A percentile compares a stretch with the other conserved stretches of the same genome.
Evolutionary conservation across 169 alveolate species (phyloP).

Genomic region (Plasmodium malariae): DNA sequence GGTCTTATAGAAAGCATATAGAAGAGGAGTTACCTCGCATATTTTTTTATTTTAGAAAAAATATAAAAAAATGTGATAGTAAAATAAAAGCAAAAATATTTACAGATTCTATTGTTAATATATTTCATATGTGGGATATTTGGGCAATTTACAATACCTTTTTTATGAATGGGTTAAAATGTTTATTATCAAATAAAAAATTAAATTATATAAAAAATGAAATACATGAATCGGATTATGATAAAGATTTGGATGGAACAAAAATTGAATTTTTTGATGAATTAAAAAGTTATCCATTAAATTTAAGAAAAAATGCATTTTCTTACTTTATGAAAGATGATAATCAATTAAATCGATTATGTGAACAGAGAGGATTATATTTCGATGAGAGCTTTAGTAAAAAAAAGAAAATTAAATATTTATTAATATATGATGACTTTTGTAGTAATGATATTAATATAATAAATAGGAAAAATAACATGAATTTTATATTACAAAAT

Average conservation of each 20-base stretch:
- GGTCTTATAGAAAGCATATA: constrained; percentile 81
- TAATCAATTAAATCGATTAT: constrained; percentile 48
- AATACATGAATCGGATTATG: constrained; percentile 22
- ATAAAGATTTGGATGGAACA: constrained; percentile 42
- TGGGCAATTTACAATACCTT: constrained; percentile 52
- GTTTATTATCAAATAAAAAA: constrained; percentile 44
- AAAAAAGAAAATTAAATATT: constrained; percentile 56
- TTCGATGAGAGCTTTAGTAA: constrained; percentile 49
- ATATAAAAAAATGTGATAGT: constrained; percentile 62
- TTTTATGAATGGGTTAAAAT: constrained; percentile 62
- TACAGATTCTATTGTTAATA: constrained; percentile 47
- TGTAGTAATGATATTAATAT: constrained; percentile 25
- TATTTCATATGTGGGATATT: constrained; percentile 46
- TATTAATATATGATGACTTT: constrained; percentile 69
- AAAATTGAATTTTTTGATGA: constrained; percentile 68
- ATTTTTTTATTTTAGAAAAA: constrained; percentile 76
- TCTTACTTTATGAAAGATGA: constrained; percentile 51
- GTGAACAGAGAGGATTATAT: constrained; percentile 70
- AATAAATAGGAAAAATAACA: constrained; percentile 3
- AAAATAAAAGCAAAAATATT: constrained; percentile 49
- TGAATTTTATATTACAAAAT: constrained; percentile 6
- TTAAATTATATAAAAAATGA: constrained; percentile 51
- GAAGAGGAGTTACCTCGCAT: constrained; percentile 82
- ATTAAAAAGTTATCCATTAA: constrained; percentile 46
- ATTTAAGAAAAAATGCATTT: constrained; percentile 71